Percentiles rank a stretch among this genome's conserved stretches.
These are phyloP conservation scores for Xerocomus brunneocitrinus DNA, from an alignment of 768 basidiomycete genomes.

Conservation along the genomic window DNA sequence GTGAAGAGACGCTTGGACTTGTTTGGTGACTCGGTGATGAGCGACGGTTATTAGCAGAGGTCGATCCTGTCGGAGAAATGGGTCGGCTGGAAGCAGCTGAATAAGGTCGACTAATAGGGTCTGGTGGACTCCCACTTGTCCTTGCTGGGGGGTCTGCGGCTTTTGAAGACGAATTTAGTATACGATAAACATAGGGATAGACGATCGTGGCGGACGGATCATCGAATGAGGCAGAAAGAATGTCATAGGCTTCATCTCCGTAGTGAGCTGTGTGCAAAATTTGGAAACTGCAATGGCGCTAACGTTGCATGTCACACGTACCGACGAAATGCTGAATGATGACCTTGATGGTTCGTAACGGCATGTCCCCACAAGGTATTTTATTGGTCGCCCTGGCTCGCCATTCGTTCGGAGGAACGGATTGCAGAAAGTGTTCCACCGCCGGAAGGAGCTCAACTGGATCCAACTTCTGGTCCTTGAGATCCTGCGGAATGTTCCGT, in stretches of 20 bases:
- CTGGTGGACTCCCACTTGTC: slow-evolving; percentile 25
- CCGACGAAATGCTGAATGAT: slow-evolving; percentile 96
- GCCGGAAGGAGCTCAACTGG: slow-evolving; percentile 87
- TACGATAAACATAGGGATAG: slow-evolving; percentile 91
- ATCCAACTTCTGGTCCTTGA: slow-evolving; percentile 73
- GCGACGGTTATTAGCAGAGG: slow-evolving; percentile 48
- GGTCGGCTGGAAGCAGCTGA: slow-evolving; percentile 67
- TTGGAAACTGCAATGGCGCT: slow-evolving; percentile 9
- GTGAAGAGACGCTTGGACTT: slow-evolving; percentile 65
- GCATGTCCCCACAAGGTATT: slow-evolving; percentile 97
- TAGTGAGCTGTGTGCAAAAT: slow-evolving; percentile 55
- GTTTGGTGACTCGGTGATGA: slow-evolving; percentile 61
- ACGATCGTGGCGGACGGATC: slow-evolving; percentile 97
- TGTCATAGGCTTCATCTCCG: slow-evolving; percentile 86
- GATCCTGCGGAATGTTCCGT: slow-evolving; percentile 88
- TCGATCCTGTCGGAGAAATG: slow-evolving; percentile 64
- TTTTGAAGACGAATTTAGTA: slow-evolving; percentile 66
- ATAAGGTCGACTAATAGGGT: slow-evolving; percentile 42
- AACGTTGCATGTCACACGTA: slow-evolving; percentile 40
- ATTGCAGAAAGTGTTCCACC: slow-evolving; percentile 91
- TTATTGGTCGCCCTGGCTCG: slow-evolving; percentile 85
- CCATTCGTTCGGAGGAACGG: slow-evolving; percentile 95
- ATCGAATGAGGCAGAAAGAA: slow-evolving; percentile 86
- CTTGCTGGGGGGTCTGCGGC: slow-evolving; percentile 33
- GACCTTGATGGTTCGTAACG: slow-evolving; percentile 94